A percentile compares a stretch with the other conserved stretches of the same genome.
Conservation (phyloP, 345 rosid genomes). For the Moringa oleifera region DNA sequence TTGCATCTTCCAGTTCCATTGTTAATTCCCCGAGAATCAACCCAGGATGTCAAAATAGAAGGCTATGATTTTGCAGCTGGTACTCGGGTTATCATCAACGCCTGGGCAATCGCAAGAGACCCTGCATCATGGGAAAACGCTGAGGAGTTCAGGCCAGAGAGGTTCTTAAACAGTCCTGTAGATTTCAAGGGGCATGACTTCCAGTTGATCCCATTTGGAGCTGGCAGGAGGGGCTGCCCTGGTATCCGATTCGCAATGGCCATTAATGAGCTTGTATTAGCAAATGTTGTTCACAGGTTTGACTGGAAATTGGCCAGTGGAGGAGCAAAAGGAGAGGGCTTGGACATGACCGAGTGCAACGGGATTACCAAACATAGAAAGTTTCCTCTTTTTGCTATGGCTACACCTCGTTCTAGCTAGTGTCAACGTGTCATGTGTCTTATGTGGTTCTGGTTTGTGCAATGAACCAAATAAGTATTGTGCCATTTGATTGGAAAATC, state of each 20-base stretch:
- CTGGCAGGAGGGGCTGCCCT: slow-evolving; percentile 33
- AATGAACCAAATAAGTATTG: too few species aligned
- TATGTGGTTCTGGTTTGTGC: too few species aligned
- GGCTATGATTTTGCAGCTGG: slow-evolving; percentile 22
- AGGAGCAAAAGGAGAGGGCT: background rate
- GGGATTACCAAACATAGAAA: slow-evolving; percentile 5
- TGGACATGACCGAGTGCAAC: slow-evolving; percentile 3
- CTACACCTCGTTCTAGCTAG: too few species aligned
- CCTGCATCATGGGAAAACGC: slow-evolving; percentile 26
- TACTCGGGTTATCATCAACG: slow-evolving; percentile 30
- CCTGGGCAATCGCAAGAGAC: slow-evolving; percentile 31
- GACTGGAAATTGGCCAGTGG: slow-evolving; percentile 16
- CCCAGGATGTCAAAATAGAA: slow-evolving; percentile 18
- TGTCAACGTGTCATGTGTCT: too few species aligned
- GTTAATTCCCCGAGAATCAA: slow-evolving; percentile 26
- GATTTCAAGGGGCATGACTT: slow-evolving; percentile 31
- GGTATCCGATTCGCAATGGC: slow-evolving; percentile 21
- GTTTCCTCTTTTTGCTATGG: slow-evolving; percentile 8
- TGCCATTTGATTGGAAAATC: too few species aligned
- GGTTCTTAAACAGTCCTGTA: slow-evolving; percentile 19
- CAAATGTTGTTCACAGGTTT: slow-evolving; percentile 26
- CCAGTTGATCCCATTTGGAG: slow-evolving; percentile 34
- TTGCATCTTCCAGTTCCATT: slow-evolving; percentile 41
- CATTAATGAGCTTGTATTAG: slow-evolving; percentile 26
- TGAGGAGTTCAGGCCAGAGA: slow-evolving; percentile 28